Percentiles rank a stretch among this genome's conserved stretches.
Evolutionary conservation across 2,329 filamentous ascomycete species (phyloP).

Genomic region (Helotiales sp.): DNA sequence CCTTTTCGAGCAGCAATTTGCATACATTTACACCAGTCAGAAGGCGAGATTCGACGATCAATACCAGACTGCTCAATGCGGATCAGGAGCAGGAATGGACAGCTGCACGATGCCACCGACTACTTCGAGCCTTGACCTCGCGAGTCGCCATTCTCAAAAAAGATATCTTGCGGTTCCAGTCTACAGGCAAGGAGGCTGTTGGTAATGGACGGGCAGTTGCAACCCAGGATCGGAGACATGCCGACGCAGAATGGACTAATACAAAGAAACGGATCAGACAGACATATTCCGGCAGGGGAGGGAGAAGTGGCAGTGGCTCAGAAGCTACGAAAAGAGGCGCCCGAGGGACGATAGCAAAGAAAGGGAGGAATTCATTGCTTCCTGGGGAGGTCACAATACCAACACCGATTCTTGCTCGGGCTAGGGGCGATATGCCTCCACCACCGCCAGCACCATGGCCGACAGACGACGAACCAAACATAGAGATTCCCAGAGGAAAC

Average conservation of each 20-base stretch:
- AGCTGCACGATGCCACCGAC: constrained; percentile 49
- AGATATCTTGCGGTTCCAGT: constrained; percentile 36
- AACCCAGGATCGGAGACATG: background rate
- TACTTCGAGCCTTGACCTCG: constrained; percentile 51
- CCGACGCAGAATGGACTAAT: constrained; percentile 36
- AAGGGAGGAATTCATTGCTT: constrained; percentile 23
- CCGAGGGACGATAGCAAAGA: constrained; percentile 3
- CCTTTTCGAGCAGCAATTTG: constrained; percentile 12
- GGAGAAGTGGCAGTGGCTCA: constrained; percentile 6
- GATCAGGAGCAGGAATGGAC: constrained; percentile 46
- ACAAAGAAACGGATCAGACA: constrained; percentile 36
- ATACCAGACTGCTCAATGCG: constrained; percentile 26
- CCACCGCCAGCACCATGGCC: background rate
- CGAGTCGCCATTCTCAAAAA: constrained; percentile 49
- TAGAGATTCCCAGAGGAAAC: background rate
- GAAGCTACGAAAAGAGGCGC: background rate
- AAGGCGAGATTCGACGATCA: constrained; percentile 34
- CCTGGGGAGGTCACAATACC: constrained; percentile 42
- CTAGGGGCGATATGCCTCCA: constrained; percentile 26
- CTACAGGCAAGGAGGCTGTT: background rate
- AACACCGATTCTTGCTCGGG: constrained; percentile 42
- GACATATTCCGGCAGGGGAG: constrained; percentile 39
- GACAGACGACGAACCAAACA: background rate
- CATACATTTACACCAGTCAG: constrained; percentile 40
- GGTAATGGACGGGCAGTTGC: background rate